phyloP scores from a whole-genome alignment of 352 stramenopile species.

The Thraustochytrium striatum region DNA sequence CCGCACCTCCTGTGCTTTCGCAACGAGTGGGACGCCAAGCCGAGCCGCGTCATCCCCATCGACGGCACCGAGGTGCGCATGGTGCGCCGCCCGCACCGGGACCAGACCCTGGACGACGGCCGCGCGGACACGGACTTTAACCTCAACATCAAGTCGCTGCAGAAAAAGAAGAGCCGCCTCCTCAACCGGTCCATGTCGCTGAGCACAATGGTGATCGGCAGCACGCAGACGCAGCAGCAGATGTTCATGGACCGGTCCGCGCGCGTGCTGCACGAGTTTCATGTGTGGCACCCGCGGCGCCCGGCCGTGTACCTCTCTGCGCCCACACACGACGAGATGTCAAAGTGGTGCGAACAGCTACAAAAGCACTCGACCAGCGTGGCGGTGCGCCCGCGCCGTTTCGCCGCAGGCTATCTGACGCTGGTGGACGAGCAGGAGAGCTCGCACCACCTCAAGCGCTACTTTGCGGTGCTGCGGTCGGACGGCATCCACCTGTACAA shows the following conservation, averaged over 20 bases:
- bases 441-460: background rate
- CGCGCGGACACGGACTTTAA: background rate
- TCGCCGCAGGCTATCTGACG: constrained; percentile 20
- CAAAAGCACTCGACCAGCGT: background rate
- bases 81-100: constrained; percentile 24
- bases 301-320: constrained; percentile 33
- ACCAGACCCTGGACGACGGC: background rate
- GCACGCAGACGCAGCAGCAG: background rate
- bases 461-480: constrained; percentile 24
- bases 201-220: background rate
- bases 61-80: constrained; percentile 39
- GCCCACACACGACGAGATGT: constrained; percentile 21
- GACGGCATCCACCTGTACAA: constrained; percentile 25
- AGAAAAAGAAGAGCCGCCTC: background rate
- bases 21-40: constrained; percentile 29
- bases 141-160: background rate
- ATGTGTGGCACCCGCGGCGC: constrained; percentile 23
- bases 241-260: background rate
- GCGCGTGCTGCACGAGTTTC: constrained; percentile 39
- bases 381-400: constrained; percentile 17
- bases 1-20: background rate
- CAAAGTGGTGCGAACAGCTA: constrained; percentile 3
- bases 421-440: background rate
- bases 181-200: background rate
- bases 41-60: background rate